Evolutionary conservation across 805 yeast species (phyloP), one percentile per base, ranked within the genome.

Genomic region (Candida multigemmis): DNA sequence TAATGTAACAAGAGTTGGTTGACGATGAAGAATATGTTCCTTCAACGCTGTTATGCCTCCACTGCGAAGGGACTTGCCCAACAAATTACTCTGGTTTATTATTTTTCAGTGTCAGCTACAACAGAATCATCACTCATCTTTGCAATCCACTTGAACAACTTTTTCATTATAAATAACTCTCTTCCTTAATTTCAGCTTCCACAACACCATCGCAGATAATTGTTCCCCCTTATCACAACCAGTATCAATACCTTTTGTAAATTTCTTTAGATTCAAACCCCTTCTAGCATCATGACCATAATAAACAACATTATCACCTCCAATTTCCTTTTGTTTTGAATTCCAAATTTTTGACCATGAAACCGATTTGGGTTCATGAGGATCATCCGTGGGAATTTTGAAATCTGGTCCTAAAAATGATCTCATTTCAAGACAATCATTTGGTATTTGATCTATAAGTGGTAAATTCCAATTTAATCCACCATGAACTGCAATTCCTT

Each of bases 201-300:
- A 68, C 4, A 77, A 44, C 4, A 77, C 64, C 46, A 75, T 51
- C 0, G 87, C 93, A 16, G 77, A 64, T 25, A 87, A 60, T 33
- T 67, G 48, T 8, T 73, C 77, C 3, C 95, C 96, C 33, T 70
- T 68, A 32, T 75, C 81, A 60, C 96, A 87, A 1, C 82, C 83
- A 7, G 82, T 60, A 45, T 89, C 97, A 21, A 87, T 55, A 0
- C 96, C 97, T 41, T 71, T 73, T 3, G 94, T 64, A 49, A 63
- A 84, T 34, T 69, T 67, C 37, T 68, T 68, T 26, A 77, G 36
- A 30, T 69, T 73, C 26, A 86, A 65, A 1, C 96, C 95, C 29
- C 77, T 59, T 30, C 73, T 62, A 3, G 96, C 93, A 46, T 84
- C 93, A 46, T 87, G 97, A 1, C 96, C 97, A 46, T 87, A 87